phyloP scores from a whole-genome alignment of 176 grass and related monocot species.

The Aegilops bicornis region DNA sequence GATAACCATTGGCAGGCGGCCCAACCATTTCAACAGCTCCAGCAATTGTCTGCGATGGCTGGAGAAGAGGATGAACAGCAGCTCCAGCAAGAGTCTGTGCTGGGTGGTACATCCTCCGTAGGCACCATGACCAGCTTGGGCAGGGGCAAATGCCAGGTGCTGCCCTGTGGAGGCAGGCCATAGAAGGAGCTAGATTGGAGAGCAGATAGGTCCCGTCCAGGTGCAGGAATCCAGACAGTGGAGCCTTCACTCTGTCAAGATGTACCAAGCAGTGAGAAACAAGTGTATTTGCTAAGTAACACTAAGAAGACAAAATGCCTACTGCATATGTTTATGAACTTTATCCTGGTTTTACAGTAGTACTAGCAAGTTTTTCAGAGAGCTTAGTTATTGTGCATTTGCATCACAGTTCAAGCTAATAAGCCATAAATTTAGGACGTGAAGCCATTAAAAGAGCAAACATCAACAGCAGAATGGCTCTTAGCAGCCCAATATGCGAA shows the following conservation, averaged over 20 bases:
- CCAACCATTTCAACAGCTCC: constrained; percentile 75
- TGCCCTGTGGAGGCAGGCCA: constrained; percentile 65
- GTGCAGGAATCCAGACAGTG: constrained; percentile 64
- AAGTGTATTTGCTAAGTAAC: background rate
- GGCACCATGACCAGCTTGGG: constrained; percentile 52
- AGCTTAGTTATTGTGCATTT: background rate
- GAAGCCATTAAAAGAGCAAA: background rate
- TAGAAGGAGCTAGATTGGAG: constrained; percentile 65
- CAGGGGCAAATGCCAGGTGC: constrained; percentile 66
- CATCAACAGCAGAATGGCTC: background rate
- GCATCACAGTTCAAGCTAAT: background rate
- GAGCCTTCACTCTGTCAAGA: constrained; percentile 64
- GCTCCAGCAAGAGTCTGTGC: constrained; percentile 58
- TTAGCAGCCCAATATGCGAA: background rate
- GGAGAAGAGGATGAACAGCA: constrained; percentile 55
- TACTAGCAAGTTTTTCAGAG: background rate
- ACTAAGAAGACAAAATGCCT: background rate
- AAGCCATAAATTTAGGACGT: constrained; percentile 3
- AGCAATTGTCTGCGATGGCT: constrained; percentile 59
- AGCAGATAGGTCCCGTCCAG: constrained; percentile 62
- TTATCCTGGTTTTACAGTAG: background rate
- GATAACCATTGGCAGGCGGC: constrained; percentile 46
- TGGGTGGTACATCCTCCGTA: constrained; percentile 76
- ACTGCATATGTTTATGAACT: background rate
- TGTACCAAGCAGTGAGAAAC: constrained; percentile 13